Evolutionary conservation across 331 rosid species (phyloP), one percentile per base, ranked within the genome.

Genomic region (Prunus yedoensis): DNA sequence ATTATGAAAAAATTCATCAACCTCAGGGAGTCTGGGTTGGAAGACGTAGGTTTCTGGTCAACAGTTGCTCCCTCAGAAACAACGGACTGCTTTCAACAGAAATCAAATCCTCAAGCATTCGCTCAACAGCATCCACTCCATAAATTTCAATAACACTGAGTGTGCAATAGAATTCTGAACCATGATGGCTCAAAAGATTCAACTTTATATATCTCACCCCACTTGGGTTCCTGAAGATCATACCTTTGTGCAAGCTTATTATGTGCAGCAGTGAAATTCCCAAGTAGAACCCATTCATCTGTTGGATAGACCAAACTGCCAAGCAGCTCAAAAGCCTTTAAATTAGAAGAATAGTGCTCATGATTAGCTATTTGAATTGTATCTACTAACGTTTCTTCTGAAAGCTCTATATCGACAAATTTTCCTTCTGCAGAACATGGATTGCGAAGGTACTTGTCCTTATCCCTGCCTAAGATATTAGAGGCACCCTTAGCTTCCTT

Each of bases 401-500:
- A 94, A 70, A 94, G 91, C 75, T 94, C 99, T 73, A 94, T 82
- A 56, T 86, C 80, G 59, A 89, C 92, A 82, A 81, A 89, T 79
- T 94, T 94, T 58, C 79, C 95, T 77, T 90, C 99, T 8, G 80
- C 90, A 72, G 99, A 92, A 88, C 99, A 94, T 35, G 99, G 97
- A 79, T 92, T 94, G 32, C 99, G 90, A 41, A 94, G 97, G 82
- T 94, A 94, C 79, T 92, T 89, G 82, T 94, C 97, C 81, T 90
- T 85, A 83, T 94, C 96, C 76, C 85, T 84, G 74, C 85, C 89
- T 78, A 94, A 85, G 78, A 94, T 86, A 82, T 92, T 86, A 77
- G 95, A 85, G 82, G 99, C 99, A 59, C 97, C 99, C 82, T 94
- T 94, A 69, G 96, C 92, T 90, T 94, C 99, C 89, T 89, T 94